Evolutionary conservation across 225 moss, liverwort and hornwort genomes (phyloP).

Genomic region (Pseudisothecium myosuroides): DNA sequence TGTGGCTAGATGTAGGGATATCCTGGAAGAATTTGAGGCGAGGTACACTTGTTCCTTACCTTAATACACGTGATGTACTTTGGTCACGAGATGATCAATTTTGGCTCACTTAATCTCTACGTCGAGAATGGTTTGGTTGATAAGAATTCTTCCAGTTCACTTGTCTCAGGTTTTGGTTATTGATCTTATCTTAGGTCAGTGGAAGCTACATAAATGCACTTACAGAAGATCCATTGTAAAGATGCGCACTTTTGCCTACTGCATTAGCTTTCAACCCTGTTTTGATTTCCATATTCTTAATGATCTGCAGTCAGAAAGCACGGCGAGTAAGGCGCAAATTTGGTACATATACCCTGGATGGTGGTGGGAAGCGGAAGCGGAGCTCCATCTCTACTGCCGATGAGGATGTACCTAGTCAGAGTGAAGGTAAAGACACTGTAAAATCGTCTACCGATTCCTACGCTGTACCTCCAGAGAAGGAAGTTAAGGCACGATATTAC

Average conservation of each 20-base stretch:
- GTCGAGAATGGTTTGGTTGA: neutral
- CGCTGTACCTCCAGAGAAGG: conserved; percentile 48
- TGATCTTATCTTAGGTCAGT: neutral
- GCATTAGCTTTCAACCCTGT: neutral
- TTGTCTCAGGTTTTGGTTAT: neutral
- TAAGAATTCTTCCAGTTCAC: neutral
- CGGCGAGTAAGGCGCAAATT: conserved; percentile 65
- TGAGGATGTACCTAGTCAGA: conserved; percentile 52
- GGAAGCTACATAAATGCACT: neutral
- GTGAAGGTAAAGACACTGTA: conserved; percentile 47
- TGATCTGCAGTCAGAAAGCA: conserved; percentile 49
- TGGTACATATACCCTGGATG: conserved; percentile 71
- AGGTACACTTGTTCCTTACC: conserved; percentile 20
- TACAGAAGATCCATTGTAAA: neutral
- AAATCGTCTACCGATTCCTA: conserved; percentile 56
- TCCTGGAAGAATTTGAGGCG: conserved; percentile 53
- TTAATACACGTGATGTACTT: neutral
- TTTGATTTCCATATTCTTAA: neutral
- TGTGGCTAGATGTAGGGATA: conserved; percentile 50
- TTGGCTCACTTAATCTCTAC: neutral
- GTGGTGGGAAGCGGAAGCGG: conserved; percentile 62
- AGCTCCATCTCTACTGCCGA: conserved; percentile 38
- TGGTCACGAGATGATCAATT: neutral
- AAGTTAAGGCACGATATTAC: neutral
- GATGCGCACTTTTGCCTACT: neutral